Percentiles rank a stretch among this genome's conserved stretches.
phyloP scores from a whole-genome alignment of 139 green algal species.

The Chlamydomonas urium region DNA sequence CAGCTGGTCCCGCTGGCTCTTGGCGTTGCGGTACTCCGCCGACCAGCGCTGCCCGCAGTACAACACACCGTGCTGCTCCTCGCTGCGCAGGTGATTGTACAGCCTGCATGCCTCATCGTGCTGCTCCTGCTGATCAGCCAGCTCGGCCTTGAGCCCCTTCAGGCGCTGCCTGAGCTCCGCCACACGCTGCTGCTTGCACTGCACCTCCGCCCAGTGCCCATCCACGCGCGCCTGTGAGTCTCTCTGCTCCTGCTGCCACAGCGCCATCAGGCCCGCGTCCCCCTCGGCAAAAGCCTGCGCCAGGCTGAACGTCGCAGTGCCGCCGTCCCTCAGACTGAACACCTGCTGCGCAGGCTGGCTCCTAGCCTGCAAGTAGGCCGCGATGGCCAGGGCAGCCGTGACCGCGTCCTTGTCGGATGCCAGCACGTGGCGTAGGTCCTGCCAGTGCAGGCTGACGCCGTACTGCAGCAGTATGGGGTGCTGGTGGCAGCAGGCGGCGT shows the following conservation, averaged over 20 bases:
- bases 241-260: constrained; percentile 20
- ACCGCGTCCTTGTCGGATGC: constrained; percentile 20
- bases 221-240: constrained; percentile 17
- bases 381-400: constrained; percentile 32
- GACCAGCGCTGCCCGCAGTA: no score
- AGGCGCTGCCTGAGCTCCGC: background rate
- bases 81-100: background rate
- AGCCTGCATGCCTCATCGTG: background rate
- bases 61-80: no score
- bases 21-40: no score
- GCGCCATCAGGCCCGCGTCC: background rate
- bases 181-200: constrained; percentile 27
- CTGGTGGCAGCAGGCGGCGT: background rate
- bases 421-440: constrained; percentile 46
- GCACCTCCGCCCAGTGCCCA: constrained; percentile 38
- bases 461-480: constrained; percentile 18
- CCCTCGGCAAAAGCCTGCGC: constrained; percentile 22
- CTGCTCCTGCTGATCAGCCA: background rate
- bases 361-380: constrained; percentile 32
- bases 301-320: constrained; percentile 26
- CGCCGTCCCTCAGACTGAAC: constrained; percentile 22
- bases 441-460: constrained; percentile 13
- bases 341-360: background rate
- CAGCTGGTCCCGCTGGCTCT: no score
- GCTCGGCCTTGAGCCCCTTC: background rate